phyloP scores from a whole-genome alignment of 495 filamentous ascomycete species.

The Cladorrhinum samala region DNA sequence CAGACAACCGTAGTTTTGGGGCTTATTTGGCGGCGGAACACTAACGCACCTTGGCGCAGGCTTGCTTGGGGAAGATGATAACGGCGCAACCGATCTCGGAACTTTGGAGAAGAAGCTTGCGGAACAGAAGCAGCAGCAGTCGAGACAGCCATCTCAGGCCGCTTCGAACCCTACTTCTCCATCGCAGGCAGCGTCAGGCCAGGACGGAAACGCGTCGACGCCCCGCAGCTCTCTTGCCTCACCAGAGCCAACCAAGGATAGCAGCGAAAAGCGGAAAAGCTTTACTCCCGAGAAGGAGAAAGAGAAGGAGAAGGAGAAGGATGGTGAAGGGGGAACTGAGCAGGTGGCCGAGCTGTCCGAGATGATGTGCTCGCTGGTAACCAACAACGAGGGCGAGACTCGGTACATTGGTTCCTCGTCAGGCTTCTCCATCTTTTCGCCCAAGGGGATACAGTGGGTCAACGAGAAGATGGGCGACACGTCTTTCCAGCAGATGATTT shows the following conservation, averaged over 20 bases:
- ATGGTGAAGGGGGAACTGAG: conserved; percentile 66
- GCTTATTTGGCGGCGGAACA: no score
- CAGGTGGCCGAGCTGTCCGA: conserved; percentile 90
- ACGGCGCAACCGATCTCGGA: conserved; percentile 81
- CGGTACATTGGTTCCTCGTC: conserved; percentile 96
- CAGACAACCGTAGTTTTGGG: not conserved
- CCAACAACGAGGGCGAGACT: conserved; percentile 92
- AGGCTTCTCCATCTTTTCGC: conserved; percentile 90
- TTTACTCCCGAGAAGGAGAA: conserved; percentile 29
- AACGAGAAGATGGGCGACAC: conserved; percentile 94
- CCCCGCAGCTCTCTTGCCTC: conserved; percentile 57
- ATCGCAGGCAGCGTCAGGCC: conserved; percentile 36
- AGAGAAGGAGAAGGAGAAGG: conserved; percentile 55
- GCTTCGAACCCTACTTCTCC: conserved; percentile 42
- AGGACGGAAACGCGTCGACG: conserved; percentile 48
- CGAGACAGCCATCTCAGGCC: conserved; percentile 39
- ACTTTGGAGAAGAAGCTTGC: conserved; percentile 77
- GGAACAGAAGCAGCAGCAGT: conserved; percentile 48
- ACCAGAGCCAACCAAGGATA: conserved; percentile 49
- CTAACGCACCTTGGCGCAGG: conserved; percentile 31
- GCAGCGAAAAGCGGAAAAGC: conserved; percentile 38
- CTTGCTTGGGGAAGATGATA: conserved; percentile 78
- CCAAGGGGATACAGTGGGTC: conserved; percentile 97
- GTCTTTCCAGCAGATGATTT: conserved; percentile 95
- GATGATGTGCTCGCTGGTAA: conserved; percentile 99